phyloP scores from a whole-genome alignment of 75 land plant species.

The Pinus tabuliformis region DNA sequence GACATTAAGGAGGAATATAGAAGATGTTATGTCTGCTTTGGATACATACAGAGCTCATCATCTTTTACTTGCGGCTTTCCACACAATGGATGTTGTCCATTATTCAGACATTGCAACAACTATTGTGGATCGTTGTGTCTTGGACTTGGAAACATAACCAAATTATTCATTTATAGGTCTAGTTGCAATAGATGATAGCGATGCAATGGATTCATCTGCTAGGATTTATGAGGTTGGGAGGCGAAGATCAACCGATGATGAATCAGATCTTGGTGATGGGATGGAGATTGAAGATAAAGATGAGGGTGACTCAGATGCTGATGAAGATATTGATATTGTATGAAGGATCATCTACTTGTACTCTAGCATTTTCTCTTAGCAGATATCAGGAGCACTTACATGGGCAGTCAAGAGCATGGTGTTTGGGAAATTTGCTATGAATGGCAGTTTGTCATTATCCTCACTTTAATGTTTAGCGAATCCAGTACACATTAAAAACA shows the following conservation, averaged over 20 bases:
- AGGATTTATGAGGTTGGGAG: constrained; percentile 94
- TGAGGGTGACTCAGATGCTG: constrained; percentile 71
- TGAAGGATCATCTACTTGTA: too few relatives aligned
- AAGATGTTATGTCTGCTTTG: constrained; percentile 76
- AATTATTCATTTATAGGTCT: constrained; percentile 87
- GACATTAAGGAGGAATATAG: constrained; percentile 76
- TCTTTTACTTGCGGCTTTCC: constrained; percentile 80
- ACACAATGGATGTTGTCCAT: constrained; percentile 86
- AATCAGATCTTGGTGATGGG: constrained; percentile 95
- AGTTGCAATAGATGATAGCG: constrained; percentile 83
- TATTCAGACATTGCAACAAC: constrained; percentile 93
- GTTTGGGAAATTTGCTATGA: too few relatives aligned
- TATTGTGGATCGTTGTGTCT: constrained; percentile 85
- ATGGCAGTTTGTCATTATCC: too few relatives aligned
- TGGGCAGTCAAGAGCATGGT: too few relatives aligned
- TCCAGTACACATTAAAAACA: too few relatives aligned
- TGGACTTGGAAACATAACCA: constrained; percentile 87
- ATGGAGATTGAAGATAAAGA: constrained; percentile 79
- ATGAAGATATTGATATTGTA: constrained; percentile 32
- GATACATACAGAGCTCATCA: constrained; percentile 70
- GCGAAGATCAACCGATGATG: constrained; percentile 89
- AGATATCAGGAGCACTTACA: too few relatives aligned
- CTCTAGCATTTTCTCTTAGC: fast-evolving
- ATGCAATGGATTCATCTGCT: constrained; percentile 83
- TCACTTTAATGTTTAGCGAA: too few relatives aligned